These are phyloP conservation scores for Stephanodiscus minutulus DNA, from an alignment of 108 stramenopile species.

Conservation along the genomic window DNA sequence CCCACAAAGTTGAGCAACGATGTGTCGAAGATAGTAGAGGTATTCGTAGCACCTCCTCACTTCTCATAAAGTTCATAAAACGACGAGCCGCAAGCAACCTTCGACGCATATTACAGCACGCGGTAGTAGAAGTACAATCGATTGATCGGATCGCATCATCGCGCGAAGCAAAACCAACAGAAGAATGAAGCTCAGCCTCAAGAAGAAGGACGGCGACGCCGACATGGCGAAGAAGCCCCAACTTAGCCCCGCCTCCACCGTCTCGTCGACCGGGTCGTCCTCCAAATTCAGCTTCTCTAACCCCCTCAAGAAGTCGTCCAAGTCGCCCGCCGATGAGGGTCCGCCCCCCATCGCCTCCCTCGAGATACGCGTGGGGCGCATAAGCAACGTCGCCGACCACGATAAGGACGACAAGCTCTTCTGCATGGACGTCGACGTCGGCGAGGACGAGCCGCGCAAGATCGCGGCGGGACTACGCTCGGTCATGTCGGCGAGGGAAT, in stretches of 20 bases:
- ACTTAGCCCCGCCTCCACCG: conserved; percentile 1
- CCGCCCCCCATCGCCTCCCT: conserved; percentile 81
- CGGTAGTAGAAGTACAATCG: not conserved
- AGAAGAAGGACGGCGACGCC: not conserved
- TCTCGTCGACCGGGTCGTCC: not conserved
- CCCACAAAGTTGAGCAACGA: too few species aligned
- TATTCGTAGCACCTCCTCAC: too few species aligned
- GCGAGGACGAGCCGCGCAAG: conserved; percentile 88
- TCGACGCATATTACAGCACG: not conserved
- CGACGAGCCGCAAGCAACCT: not conserved
- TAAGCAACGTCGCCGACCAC: conserved; percentile 94
- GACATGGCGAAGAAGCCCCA: not conserved
- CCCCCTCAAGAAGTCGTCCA: conserved; percentile 4
- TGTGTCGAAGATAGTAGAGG: too few species aligned
- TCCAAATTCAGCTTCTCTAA: conserved; percentile 6
- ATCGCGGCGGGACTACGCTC: conserved; percentile 96
- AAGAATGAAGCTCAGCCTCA: not conserved
- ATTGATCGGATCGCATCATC: not conserved
- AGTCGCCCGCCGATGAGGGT: not conserved
- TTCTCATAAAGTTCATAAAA: too few species aligned
- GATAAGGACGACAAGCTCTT: conserved; percentile 95
- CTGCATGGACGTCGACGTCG: conserved; percentile 98
- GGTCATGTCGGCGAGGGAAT: conserved; percentile 77
- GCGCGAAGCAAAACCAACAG: not conserved
- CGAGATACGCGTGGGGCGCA: conserved; percentile 89